phyloP scores from a whole-genome alignment of 2,329 filamentous ascomycete genomes.

The Colletotrichum truncatum region DNA sequence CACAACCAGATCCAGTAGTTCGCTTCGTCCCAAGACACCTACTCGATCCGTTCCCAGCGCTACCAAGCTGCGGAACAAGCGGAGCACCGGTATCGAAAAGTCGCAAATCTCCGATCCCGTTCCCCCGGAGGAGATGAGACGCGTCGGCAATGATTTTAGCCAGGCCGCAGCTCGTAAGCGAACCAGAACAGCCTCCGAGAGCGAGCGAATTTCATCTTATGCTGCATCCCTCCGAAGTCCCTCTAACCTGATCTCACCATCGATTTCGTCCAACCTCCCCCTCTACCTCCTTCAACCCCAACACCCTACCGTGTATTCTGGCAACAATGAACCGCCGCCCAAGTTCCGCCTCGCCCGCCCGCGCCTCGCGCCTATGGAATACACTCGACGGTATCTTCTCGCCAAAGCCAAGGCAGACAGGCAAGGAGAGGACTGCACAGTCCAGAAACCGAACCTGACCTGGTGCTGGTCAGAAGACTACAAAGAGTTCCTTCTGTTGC shows the following conservation, averaged over 20 bases:
- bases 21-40: slow-evolving; percentile 9
- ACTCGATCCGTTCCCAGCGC: slow-evolving; percentile 7
- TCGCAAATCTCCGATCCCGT: slow-evolving; percentile 25
- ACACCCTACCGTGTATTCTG: slow-evolving; percentile 19
- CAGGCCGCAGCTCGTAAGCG: background rate
- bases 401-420: slow-evolving; percentile 40
- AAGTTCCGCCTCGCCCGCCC: slow-evolving; percentile 21
- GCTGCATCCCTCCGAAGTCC: slow-evolving; percentile 2
- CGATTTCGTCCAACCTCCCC: slow-evolving; percentile 10
- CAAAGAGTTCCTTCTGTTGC: slow-evolving; percentile 48
- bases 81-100: slow-evolving; percentile 23
- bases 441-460: slow-evolving; percentile 39
- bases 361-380: slow-evolving; percentile 51
- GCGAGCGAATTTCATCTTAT: background rate
- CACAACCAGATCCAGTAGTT: slow-evolving; percentile 17
- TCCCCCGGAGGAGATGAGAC: slow-evolving; percentile 16
- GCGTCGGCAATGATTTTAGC: slow-evolving; percentile 13
- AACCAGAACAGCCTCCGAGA: background rate
- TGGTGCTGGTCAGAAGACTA: slow-evolving; percentile 44
- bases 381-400: slow-evolving; percentile 45
- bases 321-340: slow-evolving; percentile 17
- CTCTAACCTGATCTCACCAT: slow-evolving; percentile 13
- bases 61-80: slow-evolving; percentile 26
- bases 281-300: slow-evolving; percentile 25
- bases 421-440: slow-evolving; percentile 37